phyloP scores from a whole-genome alignment of 2,329 filamentous ascomycete genomes.

The Coleophoma eucalyptorum region DNA sequence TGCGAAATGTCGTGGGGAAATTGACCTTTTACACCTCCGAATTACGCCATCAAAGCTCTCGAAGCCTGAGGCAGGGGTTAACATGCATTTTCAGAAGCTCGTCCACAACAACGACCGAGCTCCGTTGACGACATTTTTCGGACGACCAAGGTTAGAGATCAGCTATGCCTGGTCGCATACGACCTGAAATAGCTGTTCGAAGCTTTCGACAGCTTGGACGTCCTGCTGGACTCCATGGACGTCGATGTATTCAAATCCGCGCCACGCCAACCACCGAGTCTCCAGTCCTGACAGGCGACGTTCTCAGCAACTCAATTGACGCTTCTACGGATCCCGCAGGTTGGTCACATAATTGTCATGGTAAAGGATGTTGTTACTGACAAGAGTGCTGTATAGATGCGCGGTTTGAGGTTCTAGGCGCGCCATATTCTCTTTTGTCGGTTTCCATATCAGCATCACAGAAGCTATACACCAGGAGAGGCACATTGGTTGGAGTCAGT shows the following conservation, averaged over 20 bases:
- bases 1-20: too few species aligned
- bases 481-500: constrained; percentile 84
- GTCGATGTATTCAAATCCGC: constrained; percentile 60
- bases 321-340: constrained; percentile 26
- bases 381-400: constrained; percentile 61
- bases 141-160: constrained; percentile 3
- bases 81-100: neutral
- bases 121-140: neutral
- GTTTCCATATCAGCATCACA: constrained; percentile 92
- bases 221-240: constrained; percentile 23
- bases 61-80: constrained; percentile 2
- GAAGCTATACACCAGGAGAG: constrained; percentile 85
- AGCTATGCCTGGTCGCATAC: constrained; percentile 25
- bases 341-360: constrained; percentile 4
- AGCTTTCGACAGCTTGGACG: constrained; percentile 19
- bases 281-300: constrained; percentile 46
- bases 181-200: constrained; percentile 18
- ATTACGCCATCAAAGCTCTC: neutral
- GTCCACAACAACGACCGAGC: constrained; percentile 2
- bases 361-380: constrained; percentile 2
- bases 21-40: too few species aligned
- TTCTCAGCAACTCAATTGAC: constrained; percentile 47
- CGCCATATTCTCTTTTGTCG: constrained; percentile 89
- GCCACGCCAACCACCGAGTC: constrained; percentile 54
- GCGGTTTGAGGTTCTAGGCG: constrained; percentile 87